Evolutionary conservation across 306 rosid genomes (phyloP), one percentile per base, ranked within the genome.

Genomic region (Inga laurina): DNA sequence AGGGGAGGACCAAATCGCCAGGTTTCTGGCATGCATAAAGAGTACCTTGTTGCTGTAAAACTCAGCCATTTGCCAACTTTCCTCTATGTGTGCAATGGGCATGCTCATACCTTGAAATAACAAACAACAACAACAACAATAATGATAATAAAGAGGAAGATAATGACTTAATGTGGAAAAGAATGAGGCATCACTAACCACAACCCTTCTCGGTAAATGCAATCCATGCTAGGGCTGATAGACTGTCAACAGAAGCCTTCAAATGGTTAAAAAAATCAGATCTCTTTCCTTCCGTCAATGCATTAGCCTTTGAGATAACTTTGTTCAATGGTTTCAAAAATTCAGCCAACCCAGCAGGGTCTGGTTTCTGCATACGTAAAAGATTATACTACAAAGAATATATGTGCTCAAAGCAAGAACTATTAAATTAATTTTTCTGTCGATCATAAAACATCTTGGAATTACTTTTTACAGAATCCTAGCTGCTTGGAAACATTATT

Each of bases 51-150:
- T 96, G 89, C 89, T 84, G 89, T 96, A 96, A 88, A 96, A 96
- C 89, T 96, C 99, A 72, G 99, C 97, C 97, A 94, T 94, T 89
- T 96, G 97, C 99, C 99, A 96, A 89, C 93, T 96, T 85, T 94
- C 99, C 91, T 96, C 99, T 64, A 96, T 97, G 27, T 96, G 97
- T 82, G 99, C 94, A 45, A 85, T 90, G 70, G 99, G 99, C 99
- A 96, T 90, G 88, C 98, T 92, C 98, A 96, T 91, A 83, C 99
- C 99, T 96, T 87, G 72, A 86, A 85, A 86, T 41, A 61, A 75
- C 27, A 61, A 37, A 68, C 24, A 75, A 35, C 75, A 82, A 57
- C 4, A 56, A 54, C 56, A 15, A 51, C 19, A 16, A 51, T 16
- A 51, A 51, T 51, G 16, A 49, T 18, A 19, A 54, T 7, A 74